Base-by-base conservation (phyloP, 2,329 filamentous ascomycete species). In the Basipetospora sp. region DNA sequence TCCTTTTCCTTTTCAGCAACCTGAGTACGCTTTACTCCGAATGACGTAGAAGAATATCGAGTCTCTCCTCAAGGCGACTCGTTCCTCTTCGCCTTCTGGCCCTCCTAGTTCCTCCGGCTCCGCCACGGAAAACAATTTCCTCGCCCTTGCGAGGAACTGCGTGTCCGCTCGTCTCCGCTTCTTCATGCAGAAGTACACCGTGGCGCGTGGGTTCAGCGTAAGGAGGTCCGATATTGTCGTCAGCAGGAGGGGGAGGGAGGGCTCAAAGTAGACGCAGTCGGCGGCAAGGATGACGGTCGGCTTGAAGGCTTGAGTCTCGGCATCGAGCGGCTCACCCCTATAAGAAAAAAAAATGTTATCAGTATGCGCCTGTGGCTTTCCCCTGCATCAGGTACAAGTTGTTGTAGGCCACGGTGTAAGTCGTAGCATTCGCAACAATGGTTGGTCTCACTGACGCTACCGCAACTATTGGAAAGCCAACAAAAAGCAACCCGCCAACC, bases 191-290 rank as follows among this genome's bases (percentile, higher is more conserved):
- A 98, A 96, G 57, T 75, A 79, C 33, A 80, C 55, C 8, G 68
- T 62, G 9, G 71, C 69, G 31, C 64, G 56, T 16, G 80, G 79
- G 55, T 79, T 86, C 31, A 86, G 69, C 13, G 72, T 69, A 45
- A 94, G 65, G 34, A 94, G 65, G 44, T 82, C 75, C 42, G 71
- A 64, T 45, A 96, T 62, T 5, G 88, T 96, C 44, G 75, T 63
- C 51, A 90, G 70, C 33, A 98, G 69, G 25, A 94, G 65, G 20
- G 88, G 87, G 52, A 96, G 96, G 1, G 90, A 84, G 3, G 88
- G 86, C 58, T 96, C 90, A 56, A 93, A 93, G 63, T 96, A 98
- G 34, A 94, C 86, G 59, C 88, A 96, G 57, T 96, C 90, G 29
- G 87, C 88, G 3, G 90, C 90, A n/a, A 96, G 69, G 40, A 98